Evolutionary conservation across 164 flowering plant genomes (phyloP).

Genomic region (Liquidambar formosana): DNA sequence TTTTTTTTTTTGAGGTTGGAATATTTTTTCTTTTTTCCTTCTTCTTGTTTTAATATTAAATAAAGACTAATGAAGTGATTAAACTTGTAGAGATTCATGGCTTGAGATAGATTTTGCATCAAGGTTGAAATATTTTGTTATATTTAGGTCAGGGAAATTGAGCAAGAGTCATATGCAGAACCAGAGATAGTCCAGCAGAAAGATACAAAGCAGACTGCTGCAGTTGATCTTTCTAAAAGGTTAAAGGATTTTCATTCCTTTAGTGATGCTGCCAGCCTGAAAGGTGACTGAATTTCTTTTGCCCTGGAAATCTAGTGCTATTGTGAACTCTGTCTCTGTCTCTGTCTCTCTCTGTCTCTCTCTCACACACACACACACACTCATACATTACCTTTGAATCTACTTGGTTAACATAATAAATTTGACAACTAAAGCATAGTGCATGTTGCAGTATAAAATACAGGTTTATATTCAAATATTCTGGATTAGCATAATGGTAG

Average conservation of each 20-base stretch:
- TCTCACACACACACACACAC: no score
- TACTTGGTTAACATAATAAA: no score
- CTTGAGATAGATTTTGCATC: neutral
- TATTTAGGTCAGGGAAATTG: conserved; percentile 75
- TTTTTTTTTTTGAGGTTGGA: neutral
- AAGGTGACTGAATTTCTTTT: conserved; percentile 43
- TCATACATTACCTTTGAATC: no score
- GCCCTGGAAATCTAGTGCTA: neutral
- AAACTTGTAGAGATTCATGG: neutral
- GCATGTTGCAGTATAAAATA: no score
- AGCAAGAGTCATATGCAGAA: conserved; percentile 56
- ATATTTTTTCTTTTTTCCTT: neutral
- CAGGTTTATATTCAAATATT: no score
- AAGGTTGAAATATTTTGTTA: conserved; percentile 5
- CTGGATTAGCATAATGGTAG: no score
- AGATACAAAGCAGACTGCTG: conserved; percentile 71
- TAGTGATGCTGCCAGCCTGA: conserved; percentile 69
- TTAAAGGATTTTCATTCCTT: conserved; percentile 56
- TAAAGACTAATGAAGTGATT: neutral
- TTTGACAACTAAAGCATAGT: no score
- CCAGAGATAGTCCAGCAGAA: conserved; percentile 49
- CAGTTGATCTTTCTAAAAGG: conserved; percentile 79
- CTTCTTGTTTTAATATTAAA: neutral
- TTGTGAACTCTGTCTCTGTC: no score
- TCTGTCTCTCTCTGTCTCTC: no score